Evolutionary conservation across 495 filamentous ascomycete genomes (phyloP).

Genomic region (Aspergillus olivimuriae): DNA sequence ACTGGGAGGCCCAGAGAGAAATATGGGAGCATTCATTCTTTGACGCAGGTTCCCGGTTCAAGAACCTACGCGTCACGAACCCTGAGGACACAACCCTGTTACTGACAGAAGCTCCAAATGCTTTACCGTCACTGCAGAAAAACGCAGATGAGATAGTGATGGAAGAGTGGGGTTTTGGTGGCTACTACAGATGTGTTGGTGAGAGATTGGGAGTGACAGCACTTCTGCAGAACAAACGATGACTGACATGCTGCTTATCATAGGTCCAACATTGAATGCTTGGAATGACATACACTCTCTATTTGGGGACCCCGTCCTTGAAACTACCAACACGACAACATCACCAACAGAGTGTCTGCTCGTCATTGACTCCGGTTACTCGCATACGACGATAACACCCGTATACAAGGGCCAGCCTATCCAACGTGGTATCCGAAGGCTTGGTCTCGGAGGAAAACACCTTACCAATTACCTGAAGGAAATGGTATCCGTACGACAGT

Average conservation of each 20-base stretch:
- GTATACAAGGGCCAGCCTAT: slow-evolving; percentile 74
- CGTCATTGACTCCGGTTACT: slow-evolving; percentile 87
- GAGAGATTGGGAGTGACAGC: slow-evolving; percentile 2
- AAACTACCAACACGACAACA: slow-evolving; percentile 21
- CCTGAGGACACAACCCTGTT: slow-evolving; percentile 76
- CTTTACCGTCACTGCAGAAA: slow-evolving; percentile 67
- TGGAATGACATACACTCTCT: slow-evolving; percentile 72
- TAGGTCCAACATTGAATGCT: slow-evolving; percentile 65
- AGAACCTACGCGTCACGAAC: slow-evolving; percentile 26
- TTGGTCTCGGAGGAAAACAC: slow-evolving; percentile 88
- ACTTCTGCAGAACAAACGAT: not conserved
- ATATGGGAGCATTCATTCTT: slow-evolving; percentile 94
- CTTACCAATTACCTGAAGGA: slow-evolving; percentile 94
- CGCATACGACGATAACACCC: slow-evolving; percentile 88
- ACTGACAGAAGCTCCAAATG: slow-evolving; percentile 88
- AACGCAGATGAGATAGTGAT: slow-evolving; percentile 96
- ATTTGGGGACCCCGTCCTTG: slow-evolving; percentile 43
- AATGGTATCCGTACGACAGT: slow-evolving; percentile 81
- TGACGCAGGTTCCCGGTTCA: slow-evolving; percentile 56
- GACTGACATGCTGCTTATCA: slow-evolving; percentile 4
- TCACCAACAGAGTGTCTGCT: slow-evolving; percentile 74
- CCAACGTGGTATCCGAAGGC: slow-evolving; percentile 73
- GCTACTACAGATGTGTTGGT: slow-evolving; percentile 68
- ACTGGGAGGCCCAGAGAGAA: slow-evolving; percentile 94
- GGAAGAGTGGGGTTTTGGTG: slow-evolving; percentile 94